phyloP scores from a whole-genome alignment of 179 eudicot genomes.

The Gypsophila paniculata region DNA sequence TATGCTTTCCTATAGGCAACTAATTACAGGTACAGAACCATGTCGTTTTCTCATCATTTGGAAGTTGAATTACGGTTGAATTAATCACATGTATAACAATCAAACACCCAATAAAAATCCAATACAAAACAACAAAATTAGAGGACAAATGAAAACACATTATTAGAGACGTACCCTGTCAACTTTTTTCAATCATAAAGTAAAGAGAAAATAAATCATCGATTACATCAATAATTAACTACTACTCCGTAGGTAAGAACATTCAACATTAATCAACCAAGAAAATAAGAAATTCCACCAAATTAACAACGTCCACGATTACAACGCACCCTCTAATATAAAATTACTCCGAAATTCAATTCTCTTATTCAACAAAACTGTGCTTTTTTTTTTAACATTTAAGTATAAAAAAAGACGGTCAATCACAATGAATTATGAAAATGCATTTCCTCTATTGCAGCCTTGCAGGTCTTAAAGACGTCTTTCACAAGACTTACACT shows the following conservation, averaged over 20 bases:
- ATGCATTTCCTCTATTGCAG: no score
- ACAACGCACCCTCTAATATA: not conserved
- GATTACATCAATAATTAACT: conserved; percentile 1
- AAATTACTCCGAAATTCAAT: conserved; percentile 10
- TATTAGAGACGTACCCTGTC: not conserved
- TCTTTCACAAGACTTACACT: no score
- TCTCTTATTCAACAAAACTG: not conserved
- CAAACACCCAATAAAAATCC: conserved; percentile 6
- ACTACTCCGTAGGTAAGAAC: not conserved
- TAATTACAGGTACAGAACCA: conserved; percentile 11
- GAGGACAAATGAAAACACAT: not conserved
- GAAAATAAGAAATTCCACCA: not conserved
- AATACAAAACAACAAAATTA: not conserved
- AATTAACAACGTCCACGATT: conserved; percentile 6
- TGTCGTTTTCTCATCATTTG: conserved; percentile 18
- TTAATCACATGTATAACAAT: not conserved
- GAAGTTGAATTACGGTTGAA: not conserved
- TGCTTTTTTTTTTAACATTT: no score
- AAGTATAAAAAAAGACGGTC: no score
- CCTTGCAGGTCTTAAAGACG: no score
- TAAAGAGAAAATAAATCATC: not conserved
- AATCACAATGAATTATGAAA: no score
- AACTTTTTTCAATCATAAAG: not conserved
- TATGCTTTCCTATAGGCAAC: not conserved
- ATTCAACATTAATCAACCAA: not conserved